Percentiles rank a stretch among this genome's conserved stretches.
Evolutionary conservation across 78 protist species (phyloP).

Genomic region (Dictyostelium intermedium): DNA sequence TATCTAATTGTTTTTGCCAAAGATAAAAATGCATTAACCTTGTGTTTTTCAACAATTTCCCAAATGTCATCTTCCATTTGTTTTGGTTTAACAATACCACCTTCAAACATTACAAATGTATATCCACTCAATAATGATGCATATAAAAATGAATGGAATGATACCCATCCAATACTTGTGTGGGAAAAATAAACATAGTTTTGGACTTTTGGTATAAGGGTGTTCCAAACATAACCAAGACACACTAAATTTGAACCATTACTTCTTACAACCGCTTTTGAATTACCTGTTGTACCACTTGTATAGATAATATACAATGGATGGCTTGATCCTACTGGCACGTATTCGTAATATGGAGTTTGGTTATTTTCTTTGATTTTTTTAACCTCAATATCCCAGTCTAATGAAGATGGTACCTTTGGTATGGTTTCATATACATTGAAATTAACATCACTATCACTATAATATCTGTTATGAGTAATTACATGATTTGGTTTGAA

Average conservation of each 20-base stretch:
- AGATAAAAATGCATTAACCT: slow-evolving; percentile 50
- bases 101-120: slow-evolving; percentile 72
- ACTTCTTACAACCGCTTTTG: slow-evolving; percentile 63
- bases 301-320: not conserved
- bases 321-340: not conserved
- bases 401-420: not conserved
- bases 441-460: not conserved
- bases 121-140: slow-evolving; percentile 31
- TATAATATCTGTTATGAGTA: not conserved
- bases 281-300: slow-evolving; percentile 27
- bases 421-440: not conserved
- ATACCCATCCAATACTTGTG: slow-evolving; percentile 80
- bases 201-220: not conserved
- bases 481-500: not conserved
- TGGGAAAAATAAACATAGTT: slow-evolving; percentile 64
- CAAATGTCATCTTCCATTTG: slow-evolving; percentile 42
- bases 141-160: slow-evolving; percentile 20
- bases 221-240: slow-evolving; percentile 2
- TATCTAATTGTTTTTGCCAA: not conserved
- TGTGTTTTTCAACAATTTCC: slow-evolving; percentile 33
- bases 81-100: slow-evolving; percentile 55
- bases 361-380: no score
- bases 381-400: not conserved
- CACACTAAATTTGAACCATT: slow-evolving; percentile 59
- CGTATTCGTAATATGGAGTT: no score